Evolutionary conservation across 331 rosid genomes (phyloP), one percentile per base, ranked within the genome.

Genomic region (Rosa hybrid): DNA sequence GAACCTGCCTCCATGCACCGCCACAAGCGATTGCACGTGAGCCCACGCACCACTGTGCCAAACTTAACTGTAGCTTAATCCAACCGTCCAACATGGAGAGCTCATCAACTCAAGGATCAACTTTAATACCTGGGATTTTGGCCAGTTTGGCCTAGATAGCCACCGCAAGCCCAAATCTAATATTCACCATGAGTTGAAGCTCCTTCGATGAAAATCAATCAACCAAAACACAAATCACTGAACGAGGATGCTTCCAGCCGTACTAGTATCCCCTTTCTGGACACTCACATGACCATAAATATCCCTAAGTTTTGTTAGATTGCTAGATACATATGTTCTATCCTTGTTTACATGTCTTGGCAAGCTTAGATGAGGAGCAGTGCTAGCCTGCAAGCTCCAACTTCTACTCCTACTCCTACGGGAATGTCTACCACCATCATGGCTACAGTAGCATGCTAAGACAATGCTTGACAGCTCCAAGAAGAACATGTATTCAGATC

Each of bases 251-350:
- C 34, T 30, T 30, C 34, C 34, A 30, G 34, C 91, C 69, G 30
- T 14, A 76, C 82, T 81, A 39, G 87, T 75, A 79, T 87, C 92
- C 64, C 89, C 93, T 83, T 90, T 90, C 70, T 83, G 83, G 57
- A 80, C 86, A 51, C 94, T 86, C 65, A 85, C 65, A 84, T 93
- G 97, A 65, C 99, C 99, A 71, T 95, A 95, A 63, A 95, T 86
- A 77, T 95, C 97, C 84, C 86, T 86, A n/a, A 95, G 95, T 81
- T 91, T 90, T n/a, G 96, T 98, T 67, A 95, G 89, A 86, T 93
- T 95, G 84, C 90, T 89, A 51, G 98, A 91, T 71, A 89, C 89
- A 53, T 90, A 85, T 27, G 86, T 68, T 89, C 81, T 93, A 21
- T 89, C 91, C 76, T 86, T 92, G 74, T 77, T 81, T 30, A 64